Conservation (phyloP, 495 filamentous ascomycete species). For the Parathielavia appendiculata region DNA sequence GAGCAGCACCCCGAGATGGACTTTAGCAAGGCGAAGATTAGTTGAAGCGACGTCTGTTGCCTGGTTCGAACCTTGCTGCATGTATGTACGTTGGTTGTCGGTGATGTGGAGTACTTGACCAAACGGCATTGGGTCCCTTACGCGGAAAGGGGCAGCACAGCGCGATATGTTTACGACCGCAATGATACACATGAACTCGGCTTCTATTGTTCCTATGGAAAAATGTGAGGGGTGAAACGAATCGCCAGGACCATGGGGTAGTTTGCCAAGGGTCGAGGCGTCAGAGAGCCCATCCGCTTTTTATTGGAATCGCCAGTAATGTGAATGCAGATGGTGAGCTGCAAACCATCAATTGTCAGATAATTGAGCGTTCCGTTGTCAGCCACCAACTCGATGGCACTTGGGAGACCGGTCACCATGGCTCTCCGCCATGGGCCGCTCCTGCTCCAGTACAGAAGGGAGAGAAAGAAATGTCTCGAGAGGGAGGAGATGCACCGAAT, state of each 20-base stretch:
- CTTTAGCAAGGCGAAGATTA: conserved; percentile 72
- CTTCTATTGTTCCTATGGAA: conserved; percentile 5
- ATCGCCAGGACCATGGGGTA: conserved; percentile 46
- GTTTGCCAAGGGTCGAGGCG: conserved; percentile 39
- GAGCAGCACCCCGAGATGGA: conserved; percentile 71
- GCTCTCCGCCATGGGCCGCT: background rate
- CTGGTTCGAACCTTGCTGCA: background rate
- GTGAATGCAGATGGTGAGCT: conserved; percentile 47
- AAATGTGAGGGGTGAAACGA: conserved; percentile 57
- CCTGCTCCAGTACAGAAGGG: background rate
- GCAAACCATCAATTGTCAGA: conserved; percentile 52
- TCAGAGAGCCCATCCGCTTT: conserved; percentile 56
- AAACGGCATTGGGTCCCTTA: too few relatives aligned
- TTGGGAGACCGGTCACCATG: background rate
- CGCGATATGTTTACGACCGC: too few relatives aligned
- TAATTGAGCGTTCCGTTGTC: conserved; percentile 40
- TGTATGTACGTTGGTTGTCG: background rate
- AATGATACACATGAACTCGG: background rate
- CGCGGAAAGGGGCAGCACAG: too few relatives aligned
- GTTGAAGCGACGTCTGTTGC: conserved; percentile 25
- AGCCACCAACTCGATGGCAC: conserved; percentile 5
- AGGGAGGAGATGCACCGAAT: conserved; percentile 2
- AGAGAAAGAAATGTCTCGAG: background rate
- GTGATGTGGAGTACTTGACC: background rate
- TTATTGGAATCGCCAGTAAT: conserved; percentile 53